Evolutionary conservation across 257 asterid species (phyloP), one percentile per base, ranked within the genome.

Genomic region (Gentiana macrophylla): DNA sequence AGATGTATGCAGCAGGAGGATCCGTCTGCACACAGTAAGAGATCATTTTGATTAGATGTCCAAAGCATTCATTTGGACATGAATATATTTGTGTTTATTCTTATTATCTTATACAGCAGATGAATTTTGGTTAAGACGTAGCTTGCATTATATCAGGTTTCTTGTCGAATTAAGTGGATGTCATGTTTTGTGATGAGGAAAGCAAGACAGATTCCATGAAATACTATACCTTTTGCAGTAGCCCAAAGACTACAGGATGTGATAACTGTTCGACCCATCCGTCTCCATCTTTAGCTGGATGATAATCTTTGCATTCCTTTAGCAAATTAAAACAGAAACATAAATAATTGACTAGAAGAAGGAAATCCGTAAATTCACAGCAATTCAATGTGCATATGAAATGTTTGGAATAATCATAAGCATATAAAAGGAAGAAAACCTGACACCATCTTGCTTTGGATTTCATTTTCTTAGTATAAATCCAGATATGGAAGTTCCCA

Each of bases 381-480:
- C 45, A 37, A 10, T 10, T 41, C 6, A 41, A 41, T 41, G 9
- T 41, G 9, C 46, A 41, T 41, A 41, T 5, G 8, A 4, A 41
- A 41, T 41, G 9, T 41, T 2, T 52, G n/a, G 11, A 49, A 34
- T 50, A 12, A n/a, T 8, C 15, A 50, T 54, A 37, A 47, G 12
- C 12, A 11, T 35, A 74, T 48, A 52, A 55, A 47, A 44, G 57
- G 37, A 44, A 62, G 37, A 41, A 43, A 75, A 89, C 98, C 96
- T 91, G 96, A 67, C 98, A 91, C 98, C 98, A 87, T 91, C 98
- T 79, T 67, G 98, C 98, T 78, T 70, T 91, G 50, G 89, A 70
- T 75, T 91, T 91, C 53, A 60, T 52, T 78, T 81, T 91, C 62
- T 77, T 83, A 45, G 98, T 84, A 64, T 52, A 56, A 47, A 79